Percentiles rank a stretch among this genome's conserved stretches.
phyloP scores from a whole-genome alignment of 2,329 filamentous ascomycete genomes.

The Pseudopyrenochaeta lycopersici region DNA sequence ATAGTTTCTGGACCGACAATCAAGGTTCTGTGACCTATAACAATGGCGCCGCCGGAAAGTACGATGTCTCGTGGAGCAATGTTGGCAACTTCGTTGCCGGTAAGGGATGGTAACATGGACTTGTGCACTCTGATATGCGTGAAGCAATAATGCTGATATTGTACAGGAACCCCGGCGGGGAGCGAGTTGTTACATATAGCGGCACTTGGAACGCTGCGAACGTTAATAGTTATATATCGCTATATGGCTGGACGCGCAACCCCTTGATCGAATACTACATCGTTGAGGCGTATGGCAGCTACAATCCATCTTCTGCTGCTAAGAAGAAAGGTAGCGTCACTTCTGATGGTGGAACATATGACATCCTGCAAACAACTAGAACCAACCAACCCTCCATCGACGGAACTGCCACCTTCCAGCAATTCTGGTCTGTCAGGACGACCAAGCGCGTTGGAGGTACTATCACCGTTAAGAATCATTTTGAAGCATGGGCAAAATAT shows the following conservation, averaged over 20 bases:
- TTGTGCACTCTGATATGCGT: background rate
- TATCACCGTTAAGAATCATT: constrained; percentile 61
- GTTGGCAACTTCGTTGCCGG: constrained; percentile 66
- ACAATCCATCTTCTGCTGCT: constrained; percentile 59
- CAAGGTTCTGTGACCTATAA: constrained; percentile 61
- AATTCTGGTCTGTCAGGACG: constrained; percentile 63
- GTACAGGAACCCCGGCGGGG: constrained; percentile 54
- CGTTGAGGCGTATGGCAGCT: constrained; percentile 62
- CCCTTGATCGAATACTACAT: constrained; percentile 69
- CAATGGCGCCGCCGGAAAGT: constrained; percentile 56
- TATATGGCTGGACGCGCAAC: constrained; percentile 67
- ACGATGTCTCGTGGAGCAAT: constrained; percentile 59
- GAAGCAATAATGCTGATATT: too few species aligned
- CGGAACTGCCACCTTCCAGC: constrained; percentile 64
- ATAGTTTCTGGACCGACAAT: constrained; percentile 67
- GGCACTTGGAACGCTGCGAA: constrained; percentile 56
- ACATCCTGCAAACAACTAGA: constrained; percentile 60
- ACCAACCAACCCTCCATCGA: constrained; percentile 63
- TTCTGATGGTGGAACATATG: constrained; percentile 62
- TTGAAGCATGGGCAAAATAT: constrained; percentile 61
- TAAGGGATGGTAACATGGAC: constrained; percentile 59
- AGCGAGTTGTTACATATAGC: constrained; percentile 60
- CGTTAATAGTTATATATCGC: constrained; percentile 62
- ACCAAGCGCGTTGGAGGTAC: constrained; percentile 61
- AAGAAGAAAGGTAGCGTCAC: constrained; percentile 61